Evolutionary conservation across 306 rosid genomes (phyloP), one percentile per base, ranked within the genome.

Genomic region (Benincasa hispida): DNA sequence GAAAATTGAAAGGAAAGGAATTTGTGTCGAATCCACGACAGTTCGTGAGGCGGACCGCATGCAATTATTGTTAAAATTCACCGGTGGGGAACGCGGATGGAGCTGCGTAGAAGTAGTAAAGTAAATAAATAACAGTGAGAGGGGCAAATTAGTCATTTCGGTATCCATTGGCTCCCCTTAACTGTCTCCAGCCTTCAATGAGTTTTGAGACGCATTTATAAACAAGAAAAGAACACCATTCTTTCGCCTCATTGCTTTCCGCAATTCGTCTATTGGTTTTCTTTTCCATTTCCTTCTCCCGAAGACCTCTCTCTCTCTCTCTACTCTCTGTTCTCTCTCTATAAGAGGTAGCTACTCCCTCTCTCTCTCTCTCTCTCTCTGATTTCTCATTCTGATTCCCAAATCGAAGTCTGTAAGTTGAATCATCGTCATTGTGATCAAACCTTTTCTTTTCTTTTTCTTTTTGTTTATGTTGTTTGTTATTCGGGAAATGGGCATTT

Each of bases 111-210:
- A 58, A 22, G 12, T 41, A 76, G 27, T 37, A 5, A 6, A 13
- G 55, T 59, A 45, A 76, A 76, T 73, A 35, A 56, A 75, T 5
- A 7, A 27, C 35, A 63, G 0, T 15, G 1, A 9, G 1, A 60
- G 19, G 79, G 79, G 35, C 1, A 76, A n/a, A 15, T 5, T 27
- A 0, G 79, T 61, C n/a, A 41, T 76, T 76, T 28, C 4, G 0
- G 0, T 0, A 1, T 27, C 17, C 56, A 45, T 60, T 37, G 74
- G 73, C 34, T 76, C 59, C 17, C 79, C 79, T 61, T 76, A 76
- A 76, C 79, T 62, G 79, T 76, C 79, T 60, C 79, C 39, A 15
- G 17, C 32, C 11, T 45, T 19, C 48, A 34, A 7, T 18, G 41
- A 72, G 45, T 14, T 32, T 32, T 27, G 15, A n/a, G 50, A 19